Conservation (phyloP, 495 filamentous ascomycete genomes). For the Xylaria venustula region DNA sequence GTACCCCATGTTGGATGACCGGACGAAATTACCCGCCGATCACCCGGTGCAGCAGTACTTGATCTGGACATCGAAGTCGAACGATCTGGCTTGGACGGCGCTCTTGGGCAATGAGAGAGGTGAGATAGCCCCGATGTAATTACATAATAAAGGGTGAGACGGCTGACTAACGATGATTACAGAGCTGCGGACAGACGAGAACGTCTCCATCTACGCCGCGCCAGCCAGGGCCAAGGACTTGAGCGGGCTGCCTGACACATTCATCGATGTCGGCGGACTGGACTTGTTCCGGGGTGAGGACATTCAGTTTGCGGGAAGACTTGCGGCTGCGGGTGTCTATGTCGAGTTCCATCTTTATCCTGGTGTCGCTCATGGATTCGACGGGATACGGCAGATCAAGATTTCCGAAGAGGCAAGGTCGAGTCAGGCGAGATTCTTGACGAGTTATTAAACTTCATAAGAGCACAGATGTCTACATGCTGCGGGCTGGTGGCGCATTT, state of each 20-base stretch:
- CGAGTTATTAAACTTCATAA: constrained; percentile 9
- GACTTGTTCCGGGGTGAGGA: constrained; percentile 47
- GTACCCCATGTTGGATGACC: constrained; percentile 47
- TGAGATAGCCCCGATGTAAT: background rate
- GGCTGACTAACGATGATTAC: background rate
- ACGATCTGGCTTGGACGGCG: constrained; percentile 32
- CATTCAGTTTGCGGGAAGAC: constrained; percentile 35
- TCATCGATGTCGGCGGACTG: constrained; percentile 36
- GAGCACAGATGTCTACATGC: no score
- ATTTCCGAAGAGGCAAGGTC: background rate
- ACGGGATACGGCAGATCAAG: constrained; percentile 7
- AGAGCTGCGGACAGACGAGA: constrained; percentile 12
- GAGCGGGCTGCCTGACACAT: constrained; percentile 34
- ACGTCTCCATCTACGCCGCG: constrained; percentile 28
- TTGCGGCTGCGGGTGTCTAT: constrained; percentile 37
- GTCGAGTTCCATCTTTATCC: constrained; percentile 53
- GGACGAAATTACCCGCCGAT: constrained; percentile 21
- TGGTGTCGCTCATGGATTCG: constrained; percentile 49
- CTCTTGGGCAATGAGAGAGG: constrained; percentile 24
- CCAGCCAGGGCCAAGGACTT: constrained; percentile 34
- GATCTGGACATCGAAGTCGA: constrained; percentile 35
- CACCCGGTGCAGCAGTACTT: constrained; percentile 26
- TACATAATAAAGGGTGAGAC: background rate
- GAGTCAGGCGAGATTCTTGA: background rate
- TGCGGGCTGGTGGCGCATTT: no score